phyloP scores from a whole-genome alignment of 2,329 filamentous ascomycete species.

The Calonectria crousiana region DNA sequence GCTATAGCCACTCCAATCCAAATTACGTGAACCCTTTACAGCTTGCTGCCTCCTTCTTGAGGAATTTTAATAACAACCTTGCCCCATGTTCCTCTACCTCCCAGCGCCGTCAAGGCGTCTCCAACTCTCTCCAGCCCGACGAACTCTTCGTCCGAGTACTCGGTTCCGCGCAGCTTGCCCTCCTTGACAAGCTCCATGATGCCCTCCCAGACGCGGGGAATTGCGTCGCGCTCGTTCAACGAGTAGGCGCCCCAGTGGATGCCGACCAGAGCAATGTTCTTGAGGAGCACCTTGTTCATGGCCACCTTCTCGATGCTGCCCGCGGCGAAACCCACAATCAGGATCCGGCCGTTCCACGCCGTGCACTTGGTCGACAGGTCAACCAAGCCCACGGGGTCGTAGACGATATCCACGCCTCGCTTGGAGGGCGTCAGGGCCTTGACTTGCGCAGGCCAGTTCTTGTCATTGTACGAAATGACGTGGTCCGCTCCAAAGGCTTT shows the following conservation, averaged over 20 bases:
- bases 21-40: slow-evolving; percentile 52
- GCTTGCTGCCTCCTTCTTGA: slow-evolving; percentile 71
- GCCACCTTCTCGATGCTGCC: slow-evolving; percentile 88
- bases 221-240: slow-evolving; percentile 76
- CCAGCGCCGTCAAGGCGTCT: slow-evolving; percentile 81
- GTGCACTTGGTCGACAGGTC: slow-evolving; percentile 91
- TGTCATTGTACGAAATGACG: slow-evolving; percentile 79
- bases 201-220: slow-evolving; percentile 83
- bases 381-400: slow-evolving; percentile 92
- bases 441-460: slow-evolving; percentile 75
- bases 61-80: slow-evolving; percentile 93
- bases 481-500: slow-evolving; percentile 87
- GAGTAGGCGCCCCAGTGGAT: slow-evolving; percentile 93
- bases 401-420: slow-evolving; percentile 89
- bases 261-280: slow-evolving; percentile 92
- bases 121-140: slow-evolving; percentile 85
- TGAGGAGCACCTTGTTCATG: slow-evolving; percentile 91
- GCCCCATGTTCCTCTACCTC: slow-evolving; percentile 88
- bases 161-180: slow-evolving; percentile 85
- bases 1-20: not conserved
- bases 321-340: slow-evolving; percentile 88
- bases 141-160: slow-evolving; percentile 85
- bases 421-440: slow-evolving; percentile 81
- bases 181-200: slow-evolving; percentile 82
- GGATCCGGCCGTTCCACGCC: slow-evolving; percentile 89